Evolutionary conservation across 2,329 filamentous ascomycete genomes (phyloP).

Genomic region (Trichoderma atrobrunneum): DNA sequence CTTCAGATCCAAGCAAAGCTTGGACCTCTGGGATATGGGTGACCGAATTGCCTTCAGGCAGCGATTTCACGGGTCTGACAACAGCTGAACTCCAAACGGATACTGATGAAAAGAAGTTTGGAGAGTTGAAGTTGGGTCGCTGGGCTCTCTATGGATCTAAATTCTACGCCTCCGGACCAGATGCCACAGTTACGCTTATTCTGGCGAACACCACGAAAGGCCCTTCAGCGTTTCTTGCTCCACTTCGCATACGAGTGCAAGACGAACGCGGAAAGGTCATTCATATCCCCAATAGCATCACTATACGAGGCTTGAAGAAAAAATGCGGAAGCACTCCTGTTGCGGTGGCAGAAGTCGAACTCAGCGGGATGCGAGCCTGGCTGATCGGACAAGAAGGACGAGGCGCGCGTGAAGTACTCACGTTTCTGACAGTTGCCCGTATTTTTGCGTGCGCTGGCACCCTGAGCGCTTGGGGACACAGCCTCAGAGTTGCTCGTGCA

Average conservation of each 20-base stretch:
- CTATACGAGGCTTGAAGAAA: background rate
- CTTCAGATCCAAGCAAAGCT: background rate
- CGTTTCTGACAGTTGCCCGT: background rate
- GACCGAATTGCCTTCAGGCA: background rate
- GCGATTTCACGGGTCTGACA: background rate
- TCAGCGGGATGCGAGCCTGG: background rate
- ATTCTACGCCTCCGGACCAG: background rate
- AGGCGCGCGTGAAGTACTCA: background rate
- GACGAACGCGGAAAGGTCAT: background rate
- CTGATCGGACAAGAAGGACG: background rate
- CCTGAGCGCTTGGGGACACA: background rate
- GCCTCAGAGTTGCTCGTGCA: background rate
- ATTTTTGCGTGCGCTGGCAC: background rate
- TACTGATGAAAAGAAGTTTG: rapidly evolving
- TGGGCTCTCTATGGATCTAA: background rate
- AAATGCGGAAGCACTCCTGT: background rate
- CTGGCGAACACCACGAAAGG: background rate
- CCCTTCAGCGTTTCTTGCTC: background rate
- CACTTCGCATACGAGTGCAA: background rate
- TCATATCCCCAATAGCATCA: background rate
- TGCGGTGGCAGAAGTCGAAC: background rate
- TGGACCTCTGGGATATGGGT: background rate
- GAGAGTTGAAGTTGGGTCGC: background rate
- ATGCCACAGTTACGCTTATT: background rate
- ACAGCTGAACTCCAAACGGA: background rate